Evolutionary conservation across 23 red algal genomes (phyloP).

Genomic region (Cyanidiococcus yangmingshanensis): DNA sequence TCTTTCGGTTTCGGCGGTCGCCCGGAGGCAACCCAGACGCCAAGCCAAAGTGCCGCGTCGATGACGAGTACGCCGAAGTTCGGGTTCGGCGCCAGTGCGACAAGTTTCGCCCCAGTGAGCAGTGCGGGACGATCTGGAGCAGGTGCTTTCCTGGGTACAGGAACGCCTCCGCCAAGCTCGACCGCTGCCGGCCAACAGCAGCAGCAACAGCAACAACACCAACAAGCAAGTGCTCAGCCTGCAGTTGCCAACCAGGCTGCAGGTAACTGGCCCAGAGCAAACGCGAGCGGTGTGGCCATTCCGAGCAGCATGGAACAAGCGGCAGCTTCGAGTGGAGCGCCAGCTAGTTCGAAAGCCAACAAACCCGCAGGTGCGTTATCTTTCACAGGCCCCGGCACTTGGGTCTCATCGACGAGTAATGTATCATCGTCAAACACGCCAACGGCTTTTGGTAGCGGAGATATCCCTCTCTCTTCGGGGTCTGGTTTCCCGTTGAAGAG

Average conservation of each 20-base stretch:
- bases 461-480: too few relatives aligned
- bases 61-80: neutral
- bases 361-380: too few relatives aligned
- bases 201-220: neutral
- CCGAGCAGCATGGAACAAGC: too few relatives aligned
- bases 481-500: too few relatives aligned
- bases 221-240: neutral
- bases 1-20: neutral
- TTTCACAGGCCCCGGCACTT: too few relatives aligned
- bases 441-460: too few relatives aligned
- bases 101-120: neutral
- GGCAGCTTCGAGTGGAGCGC: too few relatives aligned
- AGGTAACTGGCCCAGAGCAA: neutral
- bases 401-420: too few relatives aligned
- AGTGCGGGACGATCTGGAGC: neutral
- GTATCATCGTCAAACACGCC: too few relatives aligned
- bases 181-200: neutral
- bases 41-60: neutral
- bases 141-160: neutral
- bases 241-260: neutral
- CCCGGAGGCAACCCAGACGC: neutral
- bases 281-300: too few relatives aligned
- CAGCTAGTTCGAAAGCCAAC: too few relatives aligned
- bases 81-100: neutral
- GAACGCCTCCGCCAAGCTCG: neutral